Evolutionary conservation across 768 basidiomycete species (phyloP), one percentile per base, ranked within the genome.

Genomic region (Auriscalpium vulgare): DNA sequence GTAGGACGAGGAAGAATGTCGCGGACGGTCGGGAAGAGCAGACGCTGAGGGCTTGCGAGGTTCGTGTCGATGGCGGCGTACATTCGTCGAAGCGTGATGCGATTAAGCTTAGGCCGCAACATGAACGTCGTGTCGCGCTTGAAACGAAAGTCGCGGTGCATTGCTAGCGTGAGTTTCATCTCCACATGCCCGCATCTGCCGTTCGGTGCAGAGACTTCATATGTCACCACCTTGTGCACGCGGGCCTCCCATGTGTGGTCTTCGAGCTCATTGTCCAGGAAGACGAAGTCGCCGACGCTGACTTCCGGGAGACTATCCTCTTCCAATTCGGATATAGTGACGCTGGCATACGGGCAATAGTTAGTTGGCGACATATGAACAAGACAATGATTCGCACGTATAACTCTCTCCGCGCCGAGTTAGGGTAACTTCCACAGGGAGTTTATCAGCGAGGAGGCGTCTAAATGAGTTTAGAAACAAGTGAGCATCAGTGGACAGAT

Each of bases 31-130:
- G 84, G 84, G 60, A 85, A 84, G 1, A 85, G 65, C 5, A 84
- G 64, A 0, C 79, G 73, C 9, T 75, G 70, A 45, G 75, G 73
- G 0, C 69, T 66, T 3, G 34, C 8, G 60, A 77, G 79, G 0
- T 69, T 69, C 0, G 72, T 71, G 43, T 77, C 73, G 51, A 86
- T 64, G 0, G 82, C 84, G 55, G 80, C 77, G 62, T 85, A 83
- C 65, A 85, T 82, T 0, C 84, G 72, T 17, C 78, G 76, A 8
- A 83, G 55, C 1, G 82, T 77, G 58, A 77, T 72, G 1, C 83
- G 76, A 60, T 79, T 84, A 8, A 86, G 65, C 23, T 59, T 57
- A 68, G 85, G 85, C 0, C 78, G 75, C 19, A 84, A 74, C 23
- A 75, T 72, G 65, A 77, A 84, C 0, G 52, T 67, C 40, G 74